These are phyloP conservation scores for Huiozyma sinensis DNA, from an alignment of 805 yeast species.

Conservation along the genomic window DNA sequence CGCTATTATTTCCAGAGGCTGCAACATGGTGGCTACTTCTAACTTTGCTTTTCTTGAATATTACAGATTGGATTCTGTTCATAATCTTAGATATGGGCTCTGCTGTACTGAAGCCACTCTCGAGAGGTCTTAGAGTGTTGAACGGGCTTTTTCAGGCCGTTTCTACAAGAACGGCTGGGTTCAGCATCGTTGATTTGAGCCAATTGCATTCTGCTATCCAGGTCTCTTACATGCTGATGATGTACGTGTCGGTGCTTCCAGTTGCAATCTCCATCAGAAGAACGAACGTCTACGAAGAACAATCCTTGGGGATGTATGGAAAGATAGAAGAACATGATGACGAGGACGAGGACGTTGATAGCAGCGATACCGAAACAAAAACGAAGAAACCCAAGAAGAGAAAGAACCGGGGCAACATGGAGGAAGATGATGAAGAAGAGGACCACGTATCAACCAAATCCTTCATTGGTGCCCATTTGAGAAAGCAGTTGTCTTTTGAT, in stretches of 20 bases:
- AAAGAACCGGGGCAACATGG: neutral
- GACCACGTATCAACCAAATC: constrained; percentile 27
- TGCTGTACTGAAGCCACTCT: constrained; percentile 39
- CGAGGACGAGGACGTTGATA: constrained; percentile 15
- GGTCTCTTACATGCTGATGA: constrained; percentile 90
- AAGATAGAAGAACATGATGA: constrained; percentile 18
- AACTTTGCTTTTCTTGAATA: constrained; percentile 62
- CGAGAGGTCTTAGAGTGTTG: constrained; percentile 59
- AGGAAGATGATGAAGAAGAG: neutral
- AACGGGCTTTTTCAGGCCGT: constrained; percentile 87
- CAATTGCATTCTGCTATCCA: constrained; percentile 81
- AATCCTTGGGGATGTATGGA: constrained; percentile 85
- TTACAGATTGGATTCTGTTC: constrained; percentile 70
- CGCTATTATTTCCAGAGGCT: constrained; percentile 78
- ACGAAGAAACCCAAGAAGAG: constrained; percentile 3
- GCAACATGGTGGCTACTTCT: constrained; percentile 93
- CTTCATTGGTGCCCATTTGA: constrained; percentile 76
- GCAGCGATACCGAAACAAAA: constrained; percentile 1
- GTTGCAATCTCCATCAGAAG: constrained; percentile 92
- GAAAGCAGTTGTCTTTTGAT: constrained; percentile 88
- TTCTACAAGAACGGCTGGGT: constrained; percentile 91
- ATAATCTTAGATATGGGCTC: constrained; percentile 63
- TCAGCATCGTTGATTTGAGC: constrained; percentile 60
- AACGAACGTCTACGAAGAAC: constrained; percentile 97
- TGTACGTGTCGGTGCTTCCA: constrained; percentile 95